These are phyloP conservation scores for Alternaria burnsii DNA, from an alignment of 2,329 filamentous ascomycete genomes.

Conservation along the genomic window DNA sequence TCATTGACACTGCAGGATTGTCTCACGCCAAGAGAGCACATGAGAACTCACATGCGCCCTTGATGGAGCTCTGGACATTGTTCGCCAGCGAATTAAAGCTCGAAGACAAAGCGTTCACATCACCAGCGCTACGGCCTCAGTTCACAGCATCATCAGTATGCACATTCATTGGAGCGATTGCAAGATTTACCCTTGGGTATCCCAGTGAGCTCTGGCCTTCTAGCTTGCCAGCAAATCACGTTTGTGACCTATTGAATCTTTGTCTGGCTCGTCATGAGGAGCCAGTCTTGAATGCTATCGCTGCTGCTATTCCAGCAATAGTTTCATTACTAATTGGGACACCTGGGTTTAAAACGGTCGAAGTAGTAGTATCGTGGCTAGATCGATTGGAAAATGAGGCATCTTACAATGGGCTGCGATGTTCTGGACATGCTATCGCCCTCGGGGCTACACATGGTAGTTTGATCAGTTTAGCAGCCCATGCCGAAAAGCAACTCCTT, in stretches of 20 bases:
- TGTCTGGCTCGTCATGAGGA: slow-evolving; percentile 50
- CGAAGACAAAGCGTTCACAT: slow-evolving; percentile 51
- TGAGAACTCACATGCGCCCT: slow-evolving; percentile 7
- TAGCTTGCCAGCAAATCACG: slow-evolving; percentile 23
- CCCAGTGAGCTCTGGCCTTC: slow-evolving; percentile 9
- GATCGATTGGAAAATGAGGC: slow-evolving; percentile 45
- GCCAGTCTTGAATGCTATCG: slow-evolving; percentile 43
- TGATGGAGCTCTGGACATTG: slow-evolving; percentile 43
- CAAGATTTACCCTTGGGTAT: slow-evolving; percentile 22
- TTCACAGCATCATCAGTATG: slow-evolving; percentile 70
- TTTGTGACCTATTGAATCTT: slow-evolving; percentile 39
- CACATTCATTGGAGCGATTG: slow-evolving; percentile 58
- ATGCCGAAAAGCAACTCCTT: slow-evolving; percentile 9
- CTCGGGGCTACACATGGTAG: slow-evolving; percentile 52
- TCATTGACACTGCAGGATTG: slow-evolving; percentile 21
- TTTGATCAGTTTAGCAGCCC: slow-evolving; percentile 8
- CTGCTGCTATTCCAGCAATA: slow-evolving; percentile 30
- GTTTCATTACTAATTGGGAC: slow-evolving; percentile 28
- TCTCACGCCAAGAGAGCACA: background rate
- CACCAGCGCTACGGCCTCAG: slow-evolving; percentile 65
- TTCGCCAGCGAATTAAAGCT: slow-evolving; percentile 46
- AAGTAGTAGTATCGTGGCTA: slow-evolving; percentile 42
- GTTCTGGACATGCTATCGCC: slow-evolving; percentile 56
- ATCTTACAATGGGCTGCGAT: slow-evolving; percentile 51
- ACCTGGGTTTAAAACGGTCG: slow-evolving; percentile 17